Percentiles rank a stretch among this genome's conserved stretches.
Evolutionary conservation across 441 rosid genomes (phyloP).

Genomic region (Populus hybrid): DNA sequence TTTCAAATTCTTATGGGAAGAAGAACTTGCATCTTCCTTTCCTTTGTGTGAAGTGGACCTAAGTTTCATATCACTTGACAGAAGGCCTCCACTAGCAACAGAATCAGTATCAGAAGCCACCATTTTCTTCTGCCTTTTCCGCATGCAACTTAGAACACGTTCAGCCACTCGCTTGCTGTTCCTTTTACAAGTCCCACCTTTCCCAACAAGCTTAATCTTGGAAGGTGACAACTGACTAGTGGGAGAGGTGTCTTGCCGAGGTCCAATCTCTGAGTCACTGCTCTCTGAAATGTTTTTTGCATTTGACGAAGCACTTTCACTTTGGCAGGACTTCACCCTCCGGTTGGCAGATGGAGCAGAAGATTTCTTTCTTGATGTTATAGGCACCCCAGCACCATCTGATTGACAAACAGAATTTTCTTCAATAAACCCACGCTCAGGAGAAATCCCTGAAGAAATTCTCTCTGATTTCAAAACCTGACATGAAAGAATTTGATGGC

Average conservation of each 20-base stretch:
- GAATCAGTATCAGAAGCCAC: slow-evolving; percentile 73
- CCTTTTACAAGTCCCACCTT: slow-evolving; percentile 61
- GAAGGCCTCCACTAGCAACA: slow-evolving; percentile 54
- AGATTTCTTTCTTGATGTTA: slow-evolving; percentile 48
- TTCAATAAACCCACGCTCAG: slow-evolving; percentile 40
- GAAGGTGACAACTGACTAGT: slow-evolving; percentile 47
- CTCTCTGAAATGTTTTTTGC: slow-evolving; percentile 67
- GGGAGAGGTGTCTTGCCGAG: slow-evolving; percentile 43
- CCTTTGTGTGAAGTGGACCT: slow-evolving; percentile 54
- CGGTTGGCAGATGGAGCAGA: slow-evolving; percentile 45
- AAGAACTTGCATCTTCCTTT: slow-evolving; percentile 74
- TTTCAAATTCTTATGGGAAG: slow-evolving; percentile 69
- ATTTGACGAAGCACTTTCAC: slow-evolving; percentile 94
- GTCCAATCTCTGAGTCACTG: slow-evolving; percentile 87
- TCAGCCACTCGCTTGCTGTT: slow-evolving; percentile 92
- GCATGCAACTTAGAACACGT: slow-evolving; percentile 67
- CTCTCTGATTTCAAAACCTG: slow-evolving; percentile 67
- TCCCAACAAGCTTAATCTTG: slow-evolving; percentile 56
- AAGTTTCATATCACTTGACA: slow-evolving; percentile 46
- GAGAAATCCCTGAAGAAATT: slow-evolving; percentile 28
- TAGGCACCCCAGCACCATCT: slow-evolving; percentile 43
- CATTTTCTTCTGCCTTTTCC: slow-evolving; percentile 80
- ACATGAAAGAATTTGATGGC: slow-evolving; percentile 19
- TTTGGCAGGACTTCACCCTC: slow-evolving; percentile 59
- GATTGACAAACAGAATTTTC: slow-evolving; percentile 51